Conservation (phyloP, 1,139 yeast species). For the Yamadazyma sp. region DNA sequence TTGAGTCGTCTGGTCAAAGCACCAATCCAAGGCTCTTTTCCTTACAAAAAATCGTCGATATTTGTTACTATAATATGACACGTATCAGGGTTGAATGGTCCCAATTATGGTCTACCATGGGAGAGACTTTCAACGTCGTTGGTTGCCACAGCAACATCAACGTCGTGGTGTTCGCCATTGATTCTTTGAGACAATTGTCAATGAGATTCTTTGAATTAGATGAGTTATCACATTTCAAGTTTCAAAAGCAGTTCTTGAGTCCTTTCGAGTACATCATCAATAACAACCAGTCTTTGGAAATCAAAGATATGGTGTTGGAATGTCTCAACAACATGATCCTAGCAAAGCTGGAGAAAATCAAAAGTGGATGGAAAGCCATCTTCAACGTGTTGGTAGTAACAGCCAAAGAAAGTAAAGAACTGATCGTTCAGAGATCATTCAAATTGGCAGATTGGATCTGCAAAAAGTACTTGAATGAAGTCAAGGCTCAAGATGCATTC, state of each 20-base stretch:
- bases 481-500: constrained; percentile 74
- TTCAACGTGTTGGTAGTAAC: constrained; percentile 73
- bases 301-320: constrained; percentile 87
- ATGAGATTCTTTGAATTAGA: constrained; percentile 91
- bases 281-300: constrained; percentile 67
- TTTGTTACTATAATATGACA: constrained; percentile 95
- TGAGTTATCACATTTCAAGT: constrained; percentile 91
- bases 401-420: constrained; percentile 55
- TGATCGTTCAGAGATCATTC: constrained; percentile 62
- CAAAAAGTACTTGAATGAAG: constrained; percentile 59
- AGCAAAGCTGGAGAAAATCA: constrained; percentile 71
- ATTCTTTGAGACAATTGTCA: constrained; percentile 88
- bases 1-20: constrained; percentile 82
- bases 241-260: constrained; percentile 88
- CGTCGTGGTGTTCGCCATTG: constrained; percentile 87
- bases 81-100: constrained; percentile 98
- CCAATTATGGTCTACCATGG: constrained; percentile 92
- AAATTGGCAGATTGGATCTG: constrained; percentile 64
- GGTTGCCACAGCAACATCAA: constrained; percentile 78
- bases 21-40: constrained; percentile 88
- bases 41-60: constrained; percentile 92
- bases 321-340: constrained; percentile 85
- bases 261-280: constrained; percentile 83
- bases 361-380: constrained; percentile 94
- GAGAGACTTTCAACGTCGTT: constrained; percentile 81